Base-by-base conservation (phyloP, 371 early-diverging fungal species). In the Mortierella polycephala region DNA sequence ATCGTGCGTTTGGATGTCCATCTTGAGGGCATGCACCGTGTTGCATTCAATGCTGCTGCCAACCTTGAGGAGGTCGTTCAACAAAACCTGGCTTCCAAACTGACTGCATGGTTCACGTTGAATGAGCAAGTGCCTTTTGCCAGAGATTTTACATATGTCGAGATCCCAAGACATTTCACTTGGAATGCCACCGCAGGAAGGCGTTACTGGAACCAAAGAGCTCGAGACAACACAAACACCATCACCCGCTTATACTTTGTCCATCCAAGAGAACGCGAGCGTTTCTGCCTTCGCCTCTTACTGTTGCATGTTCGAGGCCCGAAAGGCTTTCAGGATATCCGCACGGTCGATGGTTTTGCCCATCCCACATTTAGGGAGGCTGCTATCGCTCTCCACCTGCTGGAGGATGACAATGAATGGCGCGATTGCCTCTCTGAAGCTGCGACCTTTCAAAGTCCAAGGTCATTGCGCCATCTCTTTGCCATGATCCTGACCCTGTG, bases 71-170 rank as follows among this genome's bases (percentile, higher is more conserved):
- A 74, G 13, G 66, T 62, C 9, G n/a, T 62, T 44, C 23, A 58
- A 11, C 12, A 45, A 6, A 14, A 16, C 14, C 20, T 23, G 41
- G 46, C 61, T 40, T 70, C 74, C 16, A 71, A 59, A 9, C 51
- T 81, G 30, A 77, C 64, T 16, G 81, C 63, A 40, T 83, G 63
- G 55, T 73, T 84, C 62, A 42, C 57, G 16, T 41, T 60, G 13
- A 76, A 79, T 42, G 40, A 20, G 5, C 23, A 3, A 10, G 53
- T 57, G 47, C 20, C 53, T 11, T 64, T 59, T 2, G 71, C 73
- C 7, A 46, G 67, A 61, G 12, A 70, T 11, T 50, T 53, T 30
- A 39, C 61, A 0, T 80, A 69, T 37, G 1, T 45, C 11, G 69
- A 80, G 3, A 72, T 75, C 50, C 64, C 69, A 2, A 41, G 57